Evolutionary conservation across 163 green algal species (phyloP).

Genomic region (Coccomyxa subellipsoidea): DNA sequence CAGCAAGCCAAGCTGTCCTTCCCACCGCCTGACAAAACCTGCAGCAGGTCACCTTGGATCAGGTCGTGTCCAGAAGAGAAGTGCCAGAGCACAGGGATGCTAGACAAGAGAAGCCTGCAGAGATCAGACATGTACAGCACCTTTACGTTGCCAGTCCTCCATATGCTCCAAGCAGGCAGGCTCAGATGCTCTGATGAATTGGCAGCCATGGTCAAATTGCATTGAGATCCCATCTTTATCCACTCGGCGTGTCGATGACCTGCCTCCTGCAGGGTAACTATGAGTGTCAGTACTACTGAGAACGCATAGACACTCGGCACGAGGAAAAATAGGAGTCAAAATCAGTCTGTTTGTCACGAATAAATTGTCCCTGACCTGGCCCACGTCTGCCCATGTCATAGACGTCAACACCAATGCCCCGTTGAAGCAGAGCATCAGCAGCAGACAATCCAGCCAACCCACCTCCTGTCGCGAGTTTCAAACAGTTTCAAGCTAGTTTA

Average conservation of each 20-base stretch:
- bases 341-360: neutral
- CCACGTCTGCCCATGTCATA: slow-evolving; percentile 5
- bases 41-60: neutral
- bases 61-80: neutral
- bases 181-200: neutral
- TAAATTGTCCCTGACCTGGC: neutral
- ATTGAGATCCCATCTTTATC: neutral
- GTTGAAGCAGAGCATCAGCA: neutral
- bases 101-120: neutral
- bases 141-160: neutral
- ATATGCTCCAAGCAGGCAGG: neutral
- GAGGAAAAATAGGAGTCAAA: too few relatives aligned
- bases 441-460: neutral
- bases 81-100: neutral
- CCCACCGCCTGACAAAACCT: neutral
- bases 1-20: neutral
- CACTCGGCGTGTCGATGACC: neutral
- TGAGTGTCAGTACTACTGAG: too few relatives aligned
- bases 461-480: neutral
- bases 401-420: neutral
- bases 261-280: neutral
- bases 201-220: slow-evolving; percentile 14
- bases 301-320: too few relatives aligned
- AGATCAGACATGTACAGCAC: neutral
- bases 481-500: neutral